Evolutionary conservation across 179 eudicot genomes (phyloP).

Genomic region (Spergularia azorica): DNA sequence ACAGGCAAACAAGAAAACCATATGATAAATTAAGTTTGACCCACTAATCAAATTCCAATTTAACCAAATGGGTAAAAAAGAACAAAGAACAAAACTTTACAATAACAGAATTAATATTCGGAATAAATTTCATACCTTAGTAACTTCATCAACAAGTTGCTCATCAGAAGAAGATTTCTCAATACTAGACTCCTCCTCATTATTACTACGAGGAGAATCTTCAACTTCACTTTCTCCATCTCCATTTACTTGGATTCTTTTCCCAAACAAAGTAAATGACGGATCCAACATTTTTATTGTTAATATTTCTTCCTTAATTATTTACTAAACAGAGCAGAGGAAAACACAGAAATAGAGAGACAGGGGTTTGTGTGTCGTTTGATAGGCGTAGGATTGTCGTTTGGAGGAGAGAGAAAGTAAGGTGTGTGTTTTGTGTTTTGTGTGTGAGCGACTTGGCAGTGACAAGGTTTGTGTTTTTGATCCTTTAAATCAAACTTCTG

Average conservation of each 20-base stretch:
- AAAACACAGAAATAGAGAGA: not conserved
- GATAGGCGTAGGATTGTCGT: not conserved
- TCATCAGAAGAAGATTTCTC: slow-evolving; percentile 22
- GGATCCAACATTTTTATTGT: not conserved
- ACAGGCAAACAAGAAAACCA: not conserved
- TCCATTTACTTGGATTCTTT: slow-evolving; percentile 41
- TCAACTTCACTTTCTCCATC: slow-evolving; percentile 15
- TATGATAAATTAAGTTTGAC: slow-evolving; percentile 23
- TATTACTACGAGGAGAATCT: slow-evolving; percentile 17
- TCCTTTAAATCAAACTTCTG: slow-evolving; percentile 25
- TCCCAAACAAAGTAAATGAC: slow-evolving; percentile 36
- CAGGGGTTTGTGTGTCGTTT: not conserved
- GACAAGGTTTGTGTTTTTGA: slow-evolving; percentile 37
- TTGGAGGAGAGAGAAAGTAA: not conserved
- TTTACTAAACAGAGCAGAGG: no score
- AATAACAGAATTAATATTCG: not conserved
- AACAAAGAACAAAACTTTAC: not conserved
- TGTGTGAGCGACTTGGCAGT: slow-evolving; percentile 27
- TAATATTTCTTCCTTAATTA: no score
- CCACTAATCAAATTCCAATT: slow-evolving; percentile 22
- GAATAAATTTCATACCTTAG: slow-evolving; percentile 38
- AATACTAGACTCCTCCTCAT: not conserved
- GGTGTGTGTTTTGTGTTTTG: not conserved
- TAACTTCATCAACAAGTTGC: slow-evolving; percentile 13
- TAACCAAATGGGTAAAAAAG: slow-evolving; percentile 22